Conservation (phyloP, 176 grass and related monocot species). For the Thalia dealbata region DNA sequence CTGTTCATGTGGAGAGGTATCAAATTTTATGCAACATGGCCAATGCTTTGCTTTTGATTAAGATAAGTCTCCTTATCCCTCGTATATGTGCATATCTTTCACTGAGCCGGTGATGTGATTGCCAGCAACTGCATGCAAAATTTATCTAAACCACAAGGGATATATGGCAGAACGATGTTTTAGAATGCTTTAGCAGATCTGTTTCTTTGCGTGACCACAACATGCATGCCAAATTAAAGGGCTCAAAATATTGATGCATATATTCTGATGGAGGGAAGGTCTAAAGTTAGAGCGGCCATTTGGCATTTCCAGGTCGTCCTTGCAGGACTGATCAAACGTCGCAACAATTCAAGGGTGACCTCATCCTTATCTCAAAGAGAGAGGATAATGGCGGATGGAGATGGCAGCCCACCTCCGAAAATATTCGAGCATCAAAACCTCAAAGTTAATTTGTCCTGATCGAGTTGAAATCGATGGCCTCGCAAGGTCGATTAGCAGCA, state of each 20-base stretch:
- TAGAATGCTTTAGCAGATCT: too few relatives aligned
- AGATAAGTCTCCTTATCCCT: too few relatives aligned
- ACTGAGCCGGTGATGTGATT: too few relatives aligned
- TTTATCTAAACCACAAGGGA: too few relatives aligned
- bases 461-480: neutral
- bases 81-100: too few relatives aligned
- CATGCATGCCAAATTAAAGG: too few relatives aligned
- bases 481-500: too few relatives aligned
- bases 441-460: neutral
- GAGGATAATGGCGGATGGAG: neutral
- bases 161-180: too few relatives aligned
- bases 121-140: too few relatives aligned
- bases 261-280: neutral
- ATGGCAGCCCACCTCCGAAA: neutral
- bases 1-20: neutral
- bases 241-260: neutral
- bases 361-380: neutral
- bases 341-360: neutral
- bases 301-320: neutral
- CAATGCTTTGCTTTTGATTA: too few relatives aligned
- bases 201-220: neutral
- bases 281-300: neutral
- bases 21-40: too few relatives aligned
- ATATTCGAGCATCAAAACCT: neutral
- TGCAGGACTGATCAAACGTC: neutral